Evolutionary conservation across 352 stramenopile genomes (phyloP).

Genomic region (Phytophthora pinifolia): DNA sequence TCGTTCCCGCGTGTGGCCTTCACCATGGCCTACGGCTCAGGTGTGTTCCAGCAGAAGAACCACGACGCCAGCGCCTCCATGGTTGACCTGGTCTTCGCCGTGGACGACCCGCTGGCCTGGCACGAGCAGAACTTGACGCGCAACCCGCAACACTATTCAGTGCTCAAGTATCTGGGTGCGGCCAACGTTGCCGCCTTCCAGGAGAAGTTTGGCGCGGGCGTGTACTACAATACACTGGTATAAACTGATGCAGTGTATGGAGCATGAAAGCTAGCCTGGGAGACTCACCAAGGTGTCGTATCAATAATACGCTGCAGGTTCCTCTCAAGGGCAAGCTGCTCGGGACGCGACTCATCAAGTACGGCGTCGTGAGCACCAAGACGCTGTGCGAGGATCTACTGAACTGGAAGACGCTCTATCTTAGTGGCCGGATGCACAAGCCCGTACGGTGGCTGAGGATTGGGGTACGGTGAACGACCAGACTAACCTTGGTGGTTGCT

Average conservation of each 20-base stretch:
- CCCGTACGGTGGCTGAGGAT: constrained; percentile 44
- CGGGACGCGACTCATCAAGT: constrained; percentile 83
- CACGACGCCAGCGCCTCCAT: constrained; percentile 80
- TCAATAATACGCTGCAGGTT: constrained; percentile 29
- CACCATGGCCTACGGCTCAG: constrained; percentile 85
- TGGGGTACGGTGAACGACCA: constrained; percentile 1
- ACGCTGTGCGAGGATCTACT: constrained; percentile 75
- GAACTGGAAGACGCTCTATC: constrained; percentile 85
- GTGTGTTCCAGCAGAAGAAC: constrained; percentile 77
- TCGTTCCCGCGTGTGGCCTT: constrained; percentile 77
- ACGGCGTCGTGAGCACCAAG: constrained; percentile 85
- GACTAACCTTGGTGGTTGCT: constrained; percentile 1
- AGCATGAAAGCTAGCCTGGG: no score
- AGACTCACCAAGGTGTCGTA: no score
- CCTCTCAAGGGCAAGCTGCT: constrained; percentile 54
- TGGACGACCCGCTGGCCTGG: constrained; percentile 80
- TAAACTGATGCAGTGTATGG: no score
- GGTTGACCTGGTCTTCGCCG: constrained; percentile 89
- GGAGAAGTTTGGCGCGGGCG: constrained; percentile 73
- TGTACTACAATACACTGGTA: constrained; percentile 89
- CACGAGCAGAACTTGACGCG: constrained; percentile 77
- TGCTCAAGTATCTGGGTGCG: constrained; percentile 71
- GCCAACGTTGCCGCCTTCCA: constrained; percentile 59
- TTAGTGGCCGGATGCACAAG: constrained; percentile 88
- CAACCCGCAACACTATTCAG: constrained; percentile 81